Evolutionary conservation across 2,329 filamentous ascomycete genomes (phyloP), one percentile per base, ranked within the genome.

Genomic region (Tympanopsis confertula): DNA sequence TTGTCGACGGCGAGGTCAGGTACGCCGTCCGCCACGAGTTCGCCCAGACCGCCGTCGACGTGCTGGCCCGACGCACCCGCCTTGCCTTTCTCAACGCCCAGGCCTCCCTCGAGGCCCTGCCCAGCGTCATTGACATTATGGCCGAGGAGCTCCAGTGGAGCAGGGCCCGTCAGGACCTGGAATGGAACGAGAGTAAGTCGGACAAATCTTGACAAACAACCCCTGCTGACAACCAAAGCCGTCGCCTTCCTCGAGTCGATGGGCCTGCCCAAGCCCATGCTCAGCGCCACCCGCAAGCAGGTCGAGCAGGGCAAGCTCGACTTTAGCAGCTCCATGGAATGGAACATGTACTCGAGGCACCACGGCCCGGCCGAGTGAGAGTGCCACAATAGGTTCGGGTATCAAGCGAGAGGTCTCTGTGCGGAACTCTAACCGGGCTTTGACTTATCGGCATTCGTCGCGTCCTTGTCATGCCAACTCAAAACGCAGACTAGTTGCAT

Each of bases 61-160:
- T 95, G 12, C 67, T 95, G 35, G 88, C 87, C 3, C 74, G 89
- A 41, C 72, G 88, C 43, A 95, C 84, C 29, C 71, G 89, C 40
- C 63, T 95, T 39, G 84, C 87, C 5, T 96, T 95, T 65, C 63
- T 95, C 47, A 94, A 94, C 54, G 87, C 87, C 4, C 86, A 94
- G 58, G 88, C 88, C 10, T 82, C 87, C 1, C 74, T 94, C 7
- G 86, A 94, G 61, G 81, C 86, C 2, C 69, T 94, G 35, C 88
- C 89, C 4, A 71, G 64, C 41, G 76, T 95, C 41, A 91, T 95
- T 51, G 87, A 95, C 55, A 72, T 94, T 42, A 94, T 95, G 87
- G 71, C 67, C 22, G 75, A 82, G 49, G 87, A 95, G 64, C 65
- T 94, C 42, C 70, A 78, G 41, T 95, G 87, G 88, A 76, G 80